Percentiles rank a stretch among this genome's conserved stretches.
phyloP scores from a whole-genome alignment of 176 grass and related monocot species.

The Raddia guianensis region DNA sequence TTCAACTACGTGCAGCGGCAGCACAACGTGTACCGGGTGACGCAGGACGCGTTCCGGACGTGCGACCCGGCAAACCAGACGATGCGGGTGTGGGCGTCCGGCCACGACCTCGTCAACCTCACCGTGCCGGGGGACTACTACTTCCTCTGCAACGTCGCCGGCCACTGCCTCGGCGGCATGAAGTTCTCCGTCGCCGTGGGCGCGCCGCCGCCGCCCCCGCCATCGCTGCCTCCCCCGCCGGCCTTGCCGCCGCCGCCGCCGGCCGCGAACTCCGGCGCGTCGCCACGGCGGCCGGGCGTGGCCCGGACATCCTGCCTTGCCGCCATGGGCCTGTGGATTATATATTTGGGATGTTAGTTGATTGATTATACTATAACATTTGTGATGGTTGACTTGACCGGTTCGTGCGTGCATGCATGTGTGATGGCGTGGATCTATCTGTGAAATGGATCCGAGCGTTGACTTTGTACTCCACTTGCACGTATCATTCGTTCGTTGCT shows the following conservation, averaged over 20 bases:
- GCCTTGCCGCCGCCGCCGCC: neutral
- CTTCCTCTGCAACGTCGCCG: conserved; percentile 72
- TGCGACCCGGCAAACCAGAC: conserved; percentile 48
- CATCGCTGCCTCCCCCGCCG: conserved; percentile 10
- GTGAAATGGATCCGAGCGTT: neutral
- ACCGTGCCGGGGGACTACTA: conserved; percentile 51
- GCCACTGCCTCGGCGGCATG: conserved; percentile 85
- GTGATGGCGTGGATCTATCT: neutral
- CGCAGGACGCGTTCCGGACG: conserved; percentile 53
- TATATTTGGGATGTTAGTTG: neutral
- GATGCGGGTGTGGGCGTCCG: conserved; percentile 45
- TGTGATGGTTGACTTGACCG: conserved; percentile 20
- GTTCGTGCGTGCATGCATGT: neutral
- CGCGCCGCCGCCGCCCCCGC: neutral
- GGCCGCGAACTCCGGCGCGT: conserved; percentile 28
- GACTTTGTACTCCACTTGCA: neutral
- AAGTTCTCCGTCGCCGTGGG: conserved; percentile 57
- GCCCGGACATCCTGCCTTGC: conserved; percentile 8
- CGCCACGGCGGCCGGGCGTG: neutral
- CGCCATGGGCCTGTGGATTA: conserved; percentile 3
- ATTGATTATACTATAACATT: neutral
- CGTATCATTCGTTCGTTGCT: neutral
- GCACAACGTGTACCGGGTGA: conserved; percentile 74
- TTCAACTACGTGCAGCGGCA: conserved; percentile 68
- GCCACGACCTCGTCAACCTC: conserved; percentile 57